Conservation (phyloP, 2,329 filamentous ascomycete genomes). For the Aspergillus tanneri region DNA sequence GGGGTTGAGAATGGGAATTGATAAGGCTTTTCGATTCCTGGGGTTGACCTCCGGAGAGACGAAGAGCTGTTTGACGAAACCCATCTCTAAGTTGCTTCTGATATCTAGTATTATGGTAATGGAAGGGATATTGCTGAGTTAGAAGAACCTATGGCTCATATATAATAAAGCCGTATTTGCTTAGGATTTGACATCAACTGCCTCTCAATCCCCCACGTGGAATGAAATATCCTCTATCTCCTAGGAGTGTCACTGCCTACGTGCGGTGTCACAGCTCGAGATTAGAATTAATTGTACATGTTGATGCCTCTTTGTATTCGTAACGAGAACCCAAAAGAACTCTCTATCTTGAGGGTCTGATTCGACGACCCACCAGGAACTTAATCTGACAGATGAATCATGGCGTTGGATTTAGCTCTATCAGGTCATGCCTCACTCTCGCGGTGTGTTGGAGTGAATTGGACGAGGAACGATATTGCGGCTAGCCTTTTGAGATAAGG, state of each 20-base stretch:
- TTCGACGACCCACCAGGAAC: constrained; percentile 13
- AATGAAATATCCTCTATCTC: constrained; percentile 12
- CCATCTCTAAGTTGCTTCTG: constrained; percentile 15
- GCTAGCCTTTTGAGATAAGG: constrained; percentile 3
- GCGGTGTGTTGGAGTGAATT: background rate
- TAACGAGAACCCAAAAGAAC: constrained; percentile 11
- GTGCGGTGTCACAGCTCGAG: constrained; percentile 8
- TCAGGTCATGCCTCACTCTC: background rate
- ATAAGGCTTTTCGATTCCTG: constrained; percentile 76
- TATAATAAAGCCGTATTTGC: background rate
- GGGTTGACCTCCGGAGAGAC: constrained; percentile 73
- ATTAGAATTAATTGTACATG: constrained; percentile 10
- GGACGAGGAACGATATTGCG: too few relatives aligned
- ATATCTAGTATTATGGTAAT: background rate
- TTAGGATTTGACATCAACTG: background rate
- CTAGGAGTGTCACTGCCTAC: constrained; percentile 5
- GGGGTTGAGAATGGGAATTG: constrained; percentile 75
- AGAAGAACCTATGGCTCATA: background rate
- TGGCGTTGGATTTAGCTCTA: background rate
- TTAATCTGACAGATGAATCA: background rate
- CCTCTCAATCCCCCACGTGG: background rate
- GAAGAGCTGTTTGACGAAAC: constrained; percentile 30
- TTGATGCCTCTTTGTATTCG: constrained; percentile 12
- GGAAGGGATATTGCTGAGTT: background rate
- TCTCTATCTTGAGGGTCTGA: constrained; percentile 17